Evolutionary conservation across 2,329 filamentous ascomycete species (phyloP), one percentile per base, ranked within the genome.

Genomic region (Moelleriella libera): DNA sequence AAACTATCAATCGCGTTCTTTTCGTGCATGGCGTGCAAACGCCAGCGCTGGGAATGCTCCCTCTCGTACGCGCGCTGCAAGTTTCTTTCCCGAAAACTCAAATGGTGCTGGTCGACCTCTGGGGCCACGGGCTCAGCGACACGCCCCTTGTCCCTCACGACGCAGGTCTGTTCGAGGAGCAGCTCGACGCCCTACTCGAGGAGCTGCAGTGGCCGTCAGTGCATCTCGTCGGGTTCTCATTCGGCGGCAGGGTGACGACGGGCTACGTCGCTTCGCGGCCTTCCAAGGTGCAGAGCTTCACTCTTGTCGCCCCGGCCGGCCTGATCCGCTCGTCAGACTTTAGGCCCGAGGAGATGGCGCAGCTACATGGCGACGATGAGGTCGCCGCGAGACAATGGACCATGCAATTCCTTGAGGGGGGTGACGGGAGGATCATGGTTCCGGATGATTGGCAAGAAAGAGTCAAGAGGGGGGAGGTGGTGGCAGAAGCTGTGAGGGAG

Each of bases 1-100:
- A 37, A 1, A 9, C 50, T 0, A 49, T 55, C 0, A 46, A 54
- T 31, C 62, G 60, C 5, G 62, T 74, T 0, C 58, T 76, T 0
- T 55, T 76, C 32, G 54, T 76, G 1, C 73, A 76, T 49, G 73
- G 74, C 29, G 65, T 75, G 0, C 67, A 74, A 47, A 76, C 72
- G 1, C 67, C 69, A 6, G 68, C 72, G 2, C 54, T 76, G 4
- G 71, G 72, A 28, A 55, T 76, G 46, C 56, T 65, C 0, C 70
- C 71, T 0, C 60, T 76, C 2, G 61, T 64, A 0, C 56, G 51
- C 5, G 51, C 54, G 0, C 58, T 77, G 1, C 58, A 61, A 1
- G 37, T 55, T 0, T 52, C 51, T 0, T 67, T 64, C 43, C 64
- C 70, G 0, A 30, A 52, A 0, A 55, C 69, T 0, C 60, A 69